Evolutionary conservation across 345 rosid species (phyloP).

Genomic region (Balakata baccata): DNA sequence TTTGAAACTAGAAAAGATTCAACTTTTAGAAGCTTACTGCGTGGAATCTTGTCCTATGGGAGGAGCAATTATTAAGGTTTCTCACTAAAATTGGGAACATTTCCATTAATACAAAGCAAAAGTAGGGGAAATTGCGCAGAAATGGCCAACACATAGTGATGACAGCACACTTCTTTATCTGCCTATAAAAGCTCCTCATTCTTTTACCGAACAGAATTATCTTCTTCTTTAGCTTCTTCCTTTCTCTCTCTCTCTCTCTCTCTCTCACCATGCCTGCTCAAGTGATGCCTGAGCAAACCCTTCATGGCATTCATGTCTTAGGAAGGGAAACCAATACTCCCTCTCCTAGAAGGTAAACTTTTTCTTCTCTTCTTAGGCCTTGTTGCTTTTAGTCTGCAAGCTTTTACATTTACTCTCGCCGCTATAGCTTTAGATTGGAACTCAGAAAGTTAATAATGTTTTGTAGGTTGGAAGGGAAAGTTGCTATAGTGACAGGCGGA

Average conservation of each 20-base stretch:
- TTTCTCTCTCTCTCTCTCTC: background rate
- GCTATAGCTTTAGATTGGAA: too few relatives aligned
- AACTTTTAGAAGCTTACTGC: too few relatives aligned
- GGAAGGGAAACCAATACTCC: conserved; percentile 39
- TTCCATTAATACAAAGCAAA: too few relatives aligned
- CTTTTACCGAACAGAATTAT: background rate
- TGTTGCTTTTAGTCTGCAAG: too few relatives aligned
- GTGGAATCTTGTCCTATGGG: too few relatives aligned
- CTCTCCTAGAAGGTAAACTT: conserved; percentile 48
- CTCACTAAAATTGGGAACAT: too few relatives aligned
- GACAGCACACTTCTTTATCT: background rate
- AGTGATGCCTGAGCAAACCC: conserved; percentile 47
- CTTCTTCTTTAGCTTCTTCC: background rate
- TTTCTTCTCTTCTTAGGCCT: too few relatives aligned
- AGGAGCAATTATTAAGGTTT: too few relatives aligned
- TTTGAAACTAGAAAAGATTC: too few relatives aligned
- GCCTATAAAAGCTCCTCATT: background rate
- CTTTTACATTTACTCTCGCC: too few relatives aligned
- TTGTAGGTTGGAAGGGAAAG: conserved; percentile 71
- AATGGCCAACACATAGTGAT: too few relatives aligned
- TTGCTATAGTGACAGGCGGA: conserved; percentile 77
- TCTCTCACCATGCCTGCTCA: conserved; percentile 45
- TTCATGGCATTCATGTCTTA: conserved; percentile 42
- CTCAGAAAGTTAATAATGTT: background rate
- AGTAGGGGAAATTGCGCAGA: too few relatives aligned